phyloP scores from a whole-genome alignment of 805 yeast genomes.

The Candida vartiovaarae region DNA sequence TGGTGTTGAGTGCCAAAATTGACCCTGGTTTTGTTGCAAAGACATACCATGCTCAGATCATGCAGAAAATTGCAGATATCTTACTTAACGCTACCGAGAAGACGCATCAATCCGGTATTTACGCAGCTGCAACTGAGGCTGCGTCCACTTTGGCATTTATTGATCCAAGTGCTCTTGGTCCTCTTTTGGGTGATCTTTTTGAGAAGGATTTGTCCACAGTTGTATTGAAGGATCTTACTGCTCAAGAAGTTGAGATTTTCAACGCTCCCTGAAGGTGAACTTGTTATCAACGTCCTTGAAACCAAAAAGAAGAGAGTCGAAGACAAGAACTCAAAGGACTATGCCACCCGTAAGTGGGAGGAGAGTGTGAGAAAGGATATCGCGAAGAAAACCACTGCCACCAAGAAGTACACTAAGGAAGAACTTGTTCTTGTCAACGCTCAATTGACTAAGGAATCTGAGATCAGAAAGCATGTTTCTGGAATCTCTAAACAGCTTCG shows the following conservation, averaged over 20 bases:
- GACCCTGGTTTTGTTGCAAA: conserved; percentile 61
- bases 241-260: conserved; percentile 56
- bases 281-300: conserved; percentile 59
- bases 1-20: conserved; percentile 48
- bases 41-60: conserved; percentile 19
- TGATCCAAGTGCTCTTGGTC: conserved; percentile 49
- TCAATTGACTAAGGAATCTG: conserved; percentile 57
- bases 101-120: conserved; percentile 31
- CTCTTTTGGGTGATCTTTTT: conserved; percentile 40
- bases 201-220: conserved; percentile 30
- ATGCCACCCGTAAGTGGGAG: conserved; percentile 87
- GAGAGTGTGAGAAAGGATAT: conserved; percentile 71
- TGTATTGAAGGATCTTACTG: conserved; percentile 29
- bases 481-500: conserved; percentile 29
- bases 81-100: conserved; percentile 12
- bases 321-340: conserved; percentile 74
- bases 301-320: conserved; percentile 37
- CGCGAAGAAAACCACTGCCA: conserved; percentile 42
- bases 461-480: conserved; percentile 43
- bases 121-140: conserved; percentile 44
- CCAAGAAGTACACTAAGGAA: conserved; percentile 65
- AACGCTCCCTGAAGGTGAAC: conserved; percentile 56
- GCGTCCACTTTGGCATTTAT: conserved; percentile 49
- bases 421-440: conserved; percentile 58
- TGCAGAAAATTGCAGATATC: conserved; percentile 16